A percentile compares a stretch with the other conserved stretches of the same genome.
These are phyloP conservation scores for Coemansia sp. DNA, from an alignment of 192 early-diverging fungal genomes.

Conservation along the genomic window DNA sequence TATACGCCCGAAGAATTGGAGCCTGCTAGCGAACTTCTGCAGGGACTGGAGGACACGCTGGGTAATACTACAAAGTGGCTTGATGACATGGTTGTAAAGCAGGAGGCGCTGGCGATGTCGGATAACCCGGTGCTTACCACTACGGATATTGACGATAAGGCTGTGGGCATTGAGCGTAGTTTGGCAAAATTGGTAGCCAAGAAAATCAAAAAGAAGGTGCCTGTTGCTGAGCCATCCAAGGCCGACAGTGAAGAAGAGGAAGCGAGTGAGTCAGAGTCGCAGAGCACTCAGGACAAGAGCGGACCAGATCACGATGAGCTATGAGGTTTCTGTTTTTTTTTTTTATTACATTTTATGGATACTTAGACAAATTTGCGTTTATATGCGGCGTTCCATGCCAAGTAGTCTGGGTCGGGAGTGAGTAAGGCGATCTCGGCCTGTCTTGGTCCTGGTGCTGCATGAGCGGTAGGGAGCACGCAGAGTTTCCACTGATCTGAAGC, in stretches of 20 bases:
- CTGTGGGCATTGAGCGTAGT: constrained; percentile 55
- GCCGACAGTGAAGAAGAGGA: constrained; percentile 18
- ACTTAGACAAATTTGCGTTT: constrained; percentile 4
- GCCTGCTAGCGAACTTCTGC: constrained; percentile 32
- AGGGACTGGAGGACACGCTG: constrained; percentile 57
- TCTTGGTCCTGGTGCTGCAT: not conserved
- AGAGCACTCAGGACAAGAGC: constrained; percentile 13
- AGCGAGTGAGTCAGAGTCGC: constrained; percentile 11
- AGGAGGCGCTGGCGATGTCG: constrained; percentile 59
- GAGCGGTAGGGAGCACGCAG: constrained; percentile 30
- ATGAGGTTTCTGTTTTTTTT: not conserved
- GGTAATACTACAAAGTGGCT: constrained; percentile 64
- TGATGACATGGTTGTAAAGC: constrained; percentile 58
- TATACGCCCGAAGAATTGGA: constrained; percentile 62
- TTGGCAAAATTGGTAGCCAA: constrained; percentile 61
- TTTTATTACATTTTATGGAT: not conserved
- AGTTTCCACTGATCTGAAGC: constrained; percentile 43
- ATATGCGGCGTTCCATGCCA: constrained; percentile 26
- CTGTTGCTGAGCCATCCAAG: constrained; percentile 28
- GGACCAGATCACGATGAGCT: constrained; percentile 38
- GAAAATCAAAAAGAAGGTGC: constrained; percentile 57
- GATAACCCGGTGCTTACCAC: constrained; percentile 69
- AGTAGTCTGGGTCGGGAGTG: constrained; percentile 41
- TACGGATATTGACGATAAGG: constrained; percentile 58
- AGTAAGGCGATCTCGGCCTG: constrained; percentile 29